Base-by-base conservation (phyloP, 163 green algal genomes). In the Chlamydomonas reinhardtii region DNA sequence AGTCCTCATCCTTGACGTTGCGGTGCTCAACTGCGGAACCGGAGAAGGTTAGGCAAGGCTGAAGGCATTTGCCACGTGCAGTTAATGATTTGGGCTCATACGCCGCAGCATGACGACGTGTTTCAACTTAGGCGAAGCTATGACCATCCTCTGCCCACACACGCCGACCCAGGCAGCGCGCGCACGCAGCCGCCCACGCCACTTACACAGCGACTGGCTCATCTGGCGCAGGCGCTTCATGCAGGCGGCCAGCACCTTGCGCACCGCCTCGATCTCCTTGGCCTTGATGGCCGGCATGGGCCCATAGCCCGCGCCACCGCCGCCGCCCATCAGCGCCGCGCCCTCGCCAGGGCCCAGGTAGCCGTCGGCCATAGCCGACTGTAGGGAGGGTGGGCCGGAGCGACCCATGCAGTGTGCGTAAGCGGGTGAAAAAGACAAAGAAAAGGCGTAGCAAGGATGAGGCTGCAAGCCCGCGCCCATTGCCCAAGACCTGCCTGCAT, bases 201-300 rank as follows among this genome's bases (percentile, higher is more conserved):
- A 85, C 86, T 88, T 54, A 91, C 89, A 37, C 16, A 91, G 35
- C 12, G 82, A 89, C 31, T 90, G 81, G 54, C 85, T 89, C 85
- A 94, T 90, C 14, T 91, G 61, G 22, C 76, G 48, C 54, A 94
- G 88, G 52, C 86, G 87, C 62, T 72, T 70, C 79, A 93, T 80
- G 71, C 72, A 86, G 8, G 89, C 89, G 69, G 90, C 76, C 65
- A 92, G n/a, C 31, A 76, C 64, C 4, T 48, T 88, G 52, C 85
- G 89, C 66, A 93, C 83, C n/a, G 84, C 80, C 90, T 94, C 89
- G 29, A 94, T 66, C 90, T 92, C 83, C 74, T 84, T 92, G 24
- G 81, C 73, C 74, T 90, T 90, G 43, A 90, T 89, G 31, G 59
- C 59, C 6, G 81, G n/a, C 71, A 80, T 29, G 2, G 43, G 71